A percentile compares a stretch with the other conserved stretches of the same genome.
Conservation (phyloP, 352 stramenopile genomes). For the Pythium volutum region DNA sequence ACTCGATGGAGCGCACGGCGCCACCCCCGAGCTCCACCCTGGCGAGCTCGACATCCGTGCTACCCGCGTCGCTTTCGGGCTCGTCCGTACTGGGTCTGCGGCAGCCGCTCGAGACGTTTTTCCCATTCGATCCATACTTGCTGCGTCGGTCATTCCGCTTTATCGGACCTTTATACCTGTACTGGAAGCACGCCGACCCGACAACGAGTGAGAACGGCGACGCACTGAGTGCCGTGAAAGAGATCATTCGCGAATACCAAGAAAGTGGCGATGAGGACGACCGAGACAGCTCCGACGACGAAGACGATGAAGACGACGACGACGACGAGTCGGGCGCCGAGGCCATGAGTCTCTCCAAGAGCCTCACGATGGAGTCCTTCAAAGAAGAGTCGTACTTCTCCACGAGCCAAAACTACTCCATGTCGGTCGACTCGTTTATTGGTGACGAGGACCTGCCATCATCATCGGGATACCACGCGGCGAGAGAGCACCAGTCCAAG, state of each 20-base stretch:
- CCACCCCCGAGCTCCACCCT: conserved; percentile 28
- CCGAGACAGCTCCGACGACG: conserved; percentile 30
- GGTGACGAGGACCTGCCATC: conserved; percentile 34
- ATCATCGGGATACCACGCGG: background rate
- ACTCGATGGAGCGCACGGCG: conserved; percentile 69
- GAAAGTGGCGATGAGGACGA: conserved; percentile 48
- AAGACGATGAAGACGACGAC: conserved; percentile 27
- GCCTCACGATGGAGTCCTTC: conserved; percentile 39
- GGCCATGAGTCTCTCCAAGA: conserved; percentile 60
- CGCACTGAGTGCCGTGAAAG: conserved; percentile 55
- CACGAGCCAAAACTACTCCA: conserved; percentile 41
- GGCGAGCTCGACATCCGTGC: conserved; percentile 19
- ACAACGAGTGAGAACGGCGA: conserved; percentile 70
- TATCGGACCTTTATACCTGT: conserved; percentile 92
- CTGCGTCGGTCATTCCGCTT: conserved; percentile 91
- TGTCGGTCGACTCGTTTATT: conserved; percentile 55
- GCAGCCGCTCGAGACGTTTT: conserved; percentile 88
- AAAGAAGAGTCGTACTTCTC: conserved; percentile 47
- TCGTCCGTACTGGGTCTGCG: conserved; percentile 43
- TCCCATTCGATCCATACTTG: conserved; percentile 98
- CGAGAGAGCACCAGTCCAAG: background rate
- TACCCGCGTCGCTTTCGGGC: conserved; percentile 22
- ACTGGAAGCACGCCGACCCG: conserved; percentile 91
- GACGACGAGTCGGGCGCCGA: conserved; percentile 35
- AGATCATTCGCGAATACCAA: conserved; percentile 57